These are phyloP conservation scores for Citrullus amarus DNA, from an alignment of 306 rosid species.

Conservation along the genomic window DNA sequence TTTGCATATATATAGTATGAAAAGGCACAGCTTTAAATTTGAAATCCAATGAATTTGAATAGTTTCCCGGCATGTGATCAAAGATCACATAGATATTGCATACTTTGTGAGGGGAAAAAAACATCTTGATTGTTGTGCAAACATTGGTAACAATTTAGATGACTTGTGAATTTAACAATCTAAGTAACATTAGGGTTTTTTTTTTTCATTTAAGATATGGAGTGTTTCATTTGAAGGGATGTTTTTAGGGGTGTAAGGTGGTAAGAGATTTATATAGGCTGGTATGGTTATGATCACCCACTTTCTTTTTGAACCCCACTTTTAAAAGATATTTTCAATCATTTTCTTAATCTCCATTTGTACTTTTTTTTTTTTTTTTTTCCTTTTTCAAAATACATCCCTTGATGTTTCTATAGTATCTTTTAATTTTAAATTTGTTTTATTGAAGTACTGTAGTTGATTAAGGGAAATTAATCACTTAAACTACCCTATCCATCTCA, in stretches of 20 bases:
- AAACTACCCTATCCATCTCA: not conserved
- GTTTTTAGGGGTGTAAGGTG: not conserved
- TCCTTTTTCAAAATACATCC: not conserved
- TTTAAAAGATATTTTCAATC: not conserved
- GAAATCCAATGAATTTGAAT: not conserved
- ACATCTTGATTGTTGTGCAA: not conserved
- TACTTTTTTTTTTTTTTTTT: not conserved
- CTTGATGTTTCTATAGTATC: not conserved
- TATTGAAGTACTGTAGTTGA: not conserved
- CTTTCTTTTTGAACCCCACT: not conserved
- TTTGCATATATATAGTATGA: not conserved
- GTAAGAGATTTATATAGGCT: not conserved
- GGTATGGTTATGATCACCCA: not conserved
- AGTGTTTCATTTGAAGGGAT: not conserved
- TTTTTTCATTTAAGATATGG: not conserved
- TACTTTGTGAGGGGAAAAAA: not conserved
- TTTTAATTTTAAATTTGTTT: not conserved
- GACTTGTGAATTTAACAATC: not conserved
- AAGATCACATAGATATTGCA: not conserved
- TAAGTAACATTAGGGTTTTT: not conserved
- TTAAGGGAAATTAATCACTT: not conserved
- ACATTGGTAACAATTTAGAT: not conserved
- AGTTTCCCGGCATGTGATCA: constrained; percentile 1
- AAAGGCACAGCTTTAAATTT: not conserved
- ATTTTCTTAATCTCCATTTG: not conserved